Evolutionary conservation across 1,284 basidiomycete species (phyloP), one percentile per base, ranked within the genome.

Genomic region (Marasmius tenuissimus): DNA sequence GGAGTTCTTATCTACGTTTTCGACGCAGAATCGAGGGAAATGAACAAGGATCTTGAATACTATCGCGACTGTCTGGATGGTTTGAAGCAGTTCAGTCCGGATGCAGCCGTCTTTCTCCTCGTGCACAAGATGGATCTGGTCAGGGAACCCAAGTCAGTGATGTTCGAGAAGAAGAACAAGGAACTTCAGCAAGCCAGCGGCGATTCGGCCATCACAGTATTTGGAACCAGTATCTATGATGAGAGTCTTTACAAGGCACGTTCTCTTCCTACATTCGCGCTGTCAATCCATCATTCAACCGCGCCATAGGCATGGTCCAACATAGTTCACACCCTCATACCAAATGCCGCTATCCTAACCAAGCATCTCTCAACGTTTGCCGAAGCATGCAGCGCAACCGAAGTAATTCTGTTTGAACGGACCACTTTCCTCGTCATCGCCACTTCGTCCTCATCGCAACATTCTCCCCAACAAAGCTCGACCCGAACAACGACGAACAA

Each of bases 1-100:
- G 96, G 95, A 11, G 94, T 98, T 47, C 85, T 99, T 72, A 98
- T 99, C 71, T 99, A 99, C 75, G 97, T 99, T 9, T 98, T 99
- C 65, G 97, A 99, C 73, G 89, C 97, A 51, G 93, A 94, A 68
- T 83, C 85, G 39, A 82, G 86, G 50, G 89, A 92, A 69, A 84
- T 84, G 77, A 76, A 77, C 66, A 89, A 91, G 71, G 95, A 97
- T 75, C 77, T 96, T 40, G 85, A 88, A 69, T 97, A 96, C 74
- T 97, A 93, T 73, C 85, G 87, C 51, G 91, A 95, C 62, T 96
- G 94, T 73, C 79, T 97, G 59, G 86, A 88, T 4, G 91, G 93
- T 1, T 77, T 97, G 49, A 81, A 85, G 57, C 87, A 89, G 68
- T 89, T 84, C 70, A 92, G 89, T 71, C 88, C 89, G 16, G 89